Conservation (phyloP, 2,329 filamentous ascomycete genomes). For the Eurotiales sp. region DNA sequence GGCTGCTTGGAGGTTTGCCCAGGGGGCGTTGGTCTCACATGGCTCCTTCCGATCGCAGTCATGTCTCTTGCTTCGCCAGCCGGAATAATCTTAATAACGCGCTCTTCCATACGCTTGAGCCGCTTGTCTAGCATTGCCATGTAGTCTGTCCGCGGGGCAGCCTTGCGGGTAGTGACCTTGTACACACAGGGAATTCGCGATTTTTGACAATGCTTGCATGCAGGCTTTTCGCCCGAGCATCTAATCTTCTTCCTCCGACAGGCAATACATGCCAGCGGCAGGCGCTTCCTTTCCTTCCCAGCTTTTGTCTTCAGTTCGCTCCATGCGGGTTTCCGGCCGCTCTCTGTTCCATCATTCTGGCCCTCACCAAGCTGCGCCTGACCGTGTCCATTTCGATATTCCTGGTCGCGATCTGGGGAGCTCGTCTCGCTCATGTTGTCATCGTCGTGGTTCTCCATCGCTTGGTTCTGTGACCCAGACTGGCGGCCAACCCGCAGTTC, state of each 20-base stretch:
- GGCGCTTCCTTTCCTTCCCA: slow-evolving; percentile 88
- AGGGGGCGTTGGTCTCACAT: slow-evolving; percentile 74
- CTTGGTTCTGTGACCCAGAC: slow-evolving; percentile 25
- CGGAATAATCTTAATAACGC: slow-evolving; percentile 91
- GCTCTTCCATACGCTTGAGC: slow-evolving; percentile 93
- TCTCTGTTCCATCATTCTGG: slow-evolving; percentile 15
- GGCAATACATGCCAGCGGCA: slow-evolving; percentile 91
- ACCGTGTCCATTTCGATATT: slow-evolving; percentile 19
- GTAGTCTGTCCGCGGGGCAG: slow-evolving; percentile 91
- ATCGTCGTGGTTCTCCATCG: slow-evolving; percentile 25
- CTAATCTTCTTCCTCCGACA: slow-evolving; percentile 97
- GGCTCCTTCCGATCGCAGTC: slow-evolving; percentile 67
- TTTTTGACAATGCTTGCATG: slow-evolving; percentile 91
- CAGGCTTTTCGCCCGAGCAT: slow-evolving; percentile 95
- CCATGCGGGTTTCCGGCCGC: slow-evolving; percentile 57
- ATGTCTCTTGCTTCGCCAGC: slow-evolving; percentile 73
- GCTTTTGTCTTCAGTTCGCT: slow-evolving; percentile 85
- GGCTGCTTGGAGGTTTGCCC: slow-evolving; percentile 54
- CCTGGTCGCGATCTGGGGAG: slow-evolving; percentile 31
- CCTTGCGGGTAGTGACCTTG: slow-evolving; percentile 92
- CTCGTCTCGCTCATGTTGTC: slow-evolving; percentile 35
- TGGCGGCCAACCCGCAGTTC: slow-evolving; percentile 29
- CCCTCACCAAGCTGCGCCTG: not conserved
- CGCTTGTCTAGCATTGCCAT: slow-evolving; percentile 99
- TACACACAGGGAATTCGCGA: slow-evolving; percentile 95